Percentiles rank a stretch among this genome's conserved stretches.
Conservation (phyloP, 2,329 filamentous ascomycete species). For the Fusarium sp. region DNA sequence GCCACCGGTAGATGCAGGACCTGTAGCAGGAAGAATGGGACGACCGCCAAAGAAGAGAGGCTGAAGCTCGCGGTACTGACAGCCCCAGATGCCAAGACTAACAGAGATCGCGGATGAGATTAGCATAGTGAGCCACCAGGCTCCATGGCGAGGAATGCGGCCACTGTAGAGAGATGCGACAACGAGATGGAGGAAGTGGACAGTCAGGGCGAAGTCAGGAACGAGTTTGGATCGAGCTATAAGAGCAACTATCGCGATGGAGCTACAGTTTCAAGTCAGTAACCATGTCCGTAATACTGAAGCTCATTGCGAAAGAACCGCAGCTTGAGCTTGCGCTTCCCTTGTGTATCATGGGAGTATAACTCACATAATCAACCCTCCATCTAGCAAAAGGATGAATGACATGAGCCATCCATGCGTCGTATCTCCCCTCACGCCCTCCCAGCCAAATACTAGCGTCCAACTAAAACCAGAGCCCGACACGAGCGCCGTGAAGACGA, state of each 20-base stretch:
- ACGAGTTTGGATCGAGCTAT: constrained; percentile 93
- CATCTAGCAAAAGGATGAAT: constrained; percentile 68
- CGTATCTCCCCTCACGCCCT: constrained; percentile 68
- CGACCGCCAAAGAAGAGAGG: constrained; percentile 87
- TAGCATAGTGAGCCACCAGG: constrained; percentile 83
- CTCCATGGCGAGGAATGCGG: constrained; percentile 77
- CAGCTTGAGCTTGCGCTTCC: constrained; percentile 1
- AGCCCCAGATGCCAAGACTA: constrained; percentile 86
- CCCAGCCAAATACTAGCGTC: constrained; percentile 68
- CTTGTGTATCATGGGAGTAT: neutral
- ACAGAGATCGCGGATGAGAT: constrained; percentile 59
- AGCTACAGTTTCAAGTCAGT: constrained; percentile 61
- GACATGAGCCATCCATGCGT: constrained; percentile 70
- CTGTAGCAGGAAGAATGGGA: constrained; percentile 50
- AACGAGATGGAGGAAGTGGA: constrained; percentile 85
- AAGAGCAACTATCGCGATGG: constrained; percentile 83
- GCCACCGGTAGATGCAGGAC: constrained; percentile 2
- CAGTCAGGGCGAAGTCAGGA: constrained; percentile 90
- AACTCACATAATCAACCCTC: constrained; percentile 63
- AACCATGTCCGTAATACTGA: neutral
- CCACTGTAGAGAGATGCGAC: constrained; percentile 82
- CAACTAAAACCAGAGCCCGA: constrained; percentile 65
- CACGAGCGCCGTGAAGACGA: constrained; percentile 69
- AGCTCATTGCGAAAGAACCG: neutral
- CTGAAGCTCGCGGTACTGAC: constrained; percentile 86